Percentiles rank a stretch among this genome's conserved stretches.
Evolutionary conservation across 2,329 filamentous ascomycete species (phyloP).

Genomic region (Hymenoscyphus albidus): DNA sequence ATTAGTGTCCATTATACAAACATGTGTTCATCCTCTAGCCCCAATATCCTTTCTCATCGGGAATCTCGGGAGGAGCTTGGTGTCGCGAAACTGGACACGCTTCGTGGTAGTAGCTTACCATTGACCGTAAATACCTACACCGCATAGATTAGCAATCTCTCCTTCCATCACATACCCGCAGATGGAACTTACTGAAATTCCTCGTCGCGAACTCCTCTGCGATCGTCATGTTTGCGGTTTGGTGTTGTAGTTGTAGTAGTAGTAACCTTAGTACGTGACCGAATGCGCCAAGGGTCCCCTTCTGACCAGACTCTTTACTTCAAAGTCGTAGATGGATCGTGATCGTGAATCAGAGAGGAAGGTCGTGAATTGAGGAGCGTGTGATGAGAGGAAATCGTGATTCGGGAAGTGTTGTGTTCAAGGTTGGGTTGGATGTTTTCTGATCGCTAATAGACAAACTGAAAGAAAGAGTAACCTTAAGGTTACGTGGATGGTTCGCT

Average conservation of each 20-base stretch:
- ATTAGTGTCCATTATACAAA: slow-evolving; percentile 16
- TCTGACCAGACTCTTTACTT: background rate
- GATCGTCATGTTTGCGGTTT: slow-evolving; percentile 58
- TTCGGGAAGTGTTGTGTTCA: background rate
- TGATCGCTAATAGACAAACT: background rate
- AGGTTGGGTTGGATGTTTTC: background rate
- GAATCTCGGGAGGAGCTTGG: background rate
- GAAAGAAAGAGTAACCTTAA: slow-evolving; percentile 8
- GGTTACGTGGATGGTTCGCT: background rate
- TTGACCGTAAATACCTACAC: slow-evolving; percentile 68
- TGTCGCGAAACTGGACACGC: background rate
- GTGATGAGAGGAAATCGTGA: background rate
- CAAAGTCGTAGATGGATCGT: background rate
- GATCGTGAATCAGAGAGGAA: background rate
- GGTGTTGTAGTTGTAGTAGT: slow-evolving; percentile 10
- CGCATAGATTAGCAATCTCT: slow-evolving; percentile 22
- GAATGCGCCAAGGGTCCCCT: slow-evolving; percentile 9
- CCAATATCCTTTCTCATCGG: background rate
- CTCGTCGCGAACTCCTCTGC: slow-evolving; percentile 68
- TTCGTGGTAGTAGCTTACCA: slow-evolving; percentile 51
- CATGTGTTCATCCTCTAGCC: background rate
- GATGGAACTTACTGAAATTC: slow-evolving; percentile 64
- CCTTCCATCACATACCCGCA: background rate
- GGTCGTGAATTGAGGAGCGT: background rate
- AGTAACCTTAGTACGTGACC: background rate